Evolutionary conservation across 192 early-diverging fungal species (phyloP).

Genomic region (Oehlia diaphana): DNA sequence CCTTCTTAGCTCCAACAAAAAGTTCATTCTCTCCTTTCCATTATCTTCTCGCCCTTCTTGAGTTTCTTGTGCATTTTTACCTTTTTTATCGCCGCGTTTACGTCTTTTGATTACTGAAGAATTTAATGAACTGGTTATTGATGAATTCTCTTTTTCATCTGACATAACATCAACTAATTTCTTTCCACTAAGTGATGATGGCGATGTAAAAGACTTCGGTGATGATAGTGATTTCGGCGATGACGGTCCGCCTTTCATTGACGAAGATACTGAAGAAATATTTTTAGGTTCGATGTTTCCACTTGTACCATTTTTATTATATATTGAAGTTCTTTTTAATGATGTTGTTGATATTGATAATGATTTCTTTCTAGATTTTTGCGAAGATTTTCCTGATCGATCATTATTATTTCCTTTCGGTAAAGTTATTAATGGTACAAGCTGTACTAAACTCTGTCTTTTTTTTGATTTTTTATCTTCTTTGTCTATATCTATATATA

Average conservation of each 20-base stretch:
- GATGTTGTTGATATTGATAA: not conserved
- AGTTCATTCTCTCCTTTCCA: constrained; percentile 10
- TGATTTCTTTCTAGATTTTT: not conserved
- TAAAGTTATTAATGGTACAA: not conserved
- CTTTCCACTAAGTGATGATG: not conserved
- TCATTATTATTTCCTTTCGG: not conserved
- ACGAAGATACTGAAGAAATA: not conserved
- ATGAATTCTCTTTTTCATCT: not conserved
- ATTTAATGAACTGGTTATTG: not conserved
- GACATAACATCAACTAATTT: not conserved
- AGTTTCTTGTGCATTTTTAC: not conserved
- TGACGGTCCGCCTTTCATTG: not conserved
- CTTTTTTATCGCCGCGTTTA: not conserved
- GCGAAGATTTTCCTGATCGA: not conserved
- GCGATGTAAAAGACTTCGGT: not conserved
- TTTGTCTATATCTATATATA: not conserved
- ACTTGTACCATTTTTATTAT: not conserved
- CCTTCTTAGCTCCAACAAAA: constrained; percentile 11
- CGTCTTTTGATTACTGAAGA: not conserved
- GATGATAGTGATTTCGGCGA: not conserved
- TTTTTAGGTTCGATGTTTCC: not conserved
- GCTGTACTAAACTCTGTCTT: not conserved
- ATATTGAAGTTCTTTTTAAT: not conserved
- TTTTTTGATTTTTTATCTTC: not conserved
- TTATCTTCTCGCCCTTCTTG: not conserved